Conservation (phyloP, 345 rosid genomes). For the Sapria himalayana region DNA sequence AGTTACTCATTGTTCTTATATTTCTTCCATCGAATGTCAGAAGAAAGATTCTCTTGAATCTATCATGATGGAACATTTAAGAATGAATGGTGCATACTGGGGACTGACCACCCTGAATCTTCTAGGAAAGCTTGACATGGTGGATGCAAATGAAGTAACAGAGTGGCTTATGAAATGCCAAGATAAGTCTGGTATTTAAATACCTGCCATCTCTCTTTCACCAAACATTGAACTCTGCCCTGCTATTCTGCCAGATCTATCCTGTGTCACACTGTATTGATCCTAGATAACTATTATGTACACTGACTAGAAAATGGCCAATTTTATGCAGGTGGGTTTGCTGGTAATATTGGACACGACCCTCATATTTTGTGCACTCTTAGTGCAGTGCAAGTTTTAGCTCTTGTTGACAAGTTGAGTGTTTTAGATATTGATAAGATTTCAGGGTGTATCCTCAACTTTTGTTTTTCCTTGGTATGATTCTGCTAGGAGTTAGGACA, state of each 20-base stretch:
- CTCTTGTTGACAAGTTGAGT: constrained; percentile 47
- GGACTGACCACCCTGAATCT: constrained; percentile 63
- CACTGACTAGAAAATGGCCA: too few relatives aligned
- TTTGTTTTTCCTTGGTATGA: too few relatives aligned
- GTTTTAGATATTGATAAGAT: constrained; percentile 46
- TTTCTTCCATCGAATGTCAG: constrained; percentile 12
- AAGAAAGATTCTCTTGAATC: constrained; percentile 66
- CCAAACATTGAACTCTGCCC: too few relatives aligned
- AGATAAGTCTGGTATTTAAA: constrained; percentile 43
- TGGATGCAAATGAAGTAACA: constrained; percentile 37
- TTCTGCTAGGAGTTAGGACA: too few relatives aligned
- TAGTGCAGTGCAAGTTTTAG: constrained; percentile 71
- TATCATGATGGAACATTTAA: constrained; percentile 79
- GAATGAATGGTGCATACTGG: constrained; percentile 87
- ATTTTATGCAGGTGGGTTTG: constrained; percentile 60
- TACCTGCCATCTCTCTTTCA: too few relatives aligned
- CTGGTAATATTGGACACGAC: constrained; percentile 81
- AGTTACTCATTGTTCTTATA: not conserved
- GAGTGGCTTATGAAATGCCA: constrained; percentile 70
- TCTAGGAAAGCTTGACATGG: constrained; percentile 44
- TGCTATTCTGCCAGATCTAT: too few relatives aligned
- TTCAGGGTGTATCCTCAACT: constrained; percentile 58
- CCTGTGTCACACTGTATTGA: too few relatives aligned
- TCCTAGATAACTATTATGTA: not conserved
- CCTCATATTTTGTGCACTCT: constrained; percentile 65